Conservation (phyloP, 257 asterid genomes). For the Gentiana dahurica region DNA sequence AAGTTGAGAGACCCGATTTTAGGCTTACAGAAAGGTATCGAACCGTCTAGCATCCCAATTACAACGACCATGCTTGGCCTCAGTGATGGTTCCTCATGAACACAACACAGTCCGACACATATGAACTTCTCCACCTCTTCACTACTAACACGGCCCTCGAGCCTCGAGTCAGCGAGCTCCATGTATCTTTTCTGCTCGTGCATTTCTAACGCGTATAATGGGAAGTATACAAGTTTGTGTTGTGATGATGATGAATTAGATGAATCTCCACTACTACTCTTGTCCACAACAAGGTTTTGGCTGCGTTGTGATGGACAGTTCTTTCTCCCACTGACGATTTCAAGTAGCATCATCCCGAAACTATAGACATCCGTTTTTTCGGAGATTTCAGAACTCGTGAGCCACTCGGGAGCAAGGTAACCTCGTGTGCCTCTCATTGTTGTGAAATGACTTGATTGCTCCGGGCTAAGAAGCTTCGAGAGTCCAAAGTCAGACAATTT, state of each 20-base stretch:
- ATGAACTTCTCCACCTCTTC: constrained; percentile 60
- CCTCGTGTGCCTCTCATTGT: constrained; percentile 87
- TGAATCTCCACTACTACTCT: constrained; percentile 10
- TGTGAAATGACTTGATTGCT: constrained; percentile 72
- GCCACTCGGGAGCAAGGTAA: constrained; percentile 96
- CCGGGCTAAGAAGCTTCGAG: constrained; percentile 82
- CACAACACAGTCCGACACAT: constrained; percentile 56
- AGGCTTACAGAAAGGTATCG: constrained; percentile 27
- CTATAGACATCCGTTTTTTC: constrained; percentile 94
- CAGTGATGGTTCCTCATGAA: constrained; percentile 59
- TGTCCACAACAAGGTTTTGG: constrained; percentile 2
- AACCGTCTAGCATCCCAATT: constrained; percentile 65
- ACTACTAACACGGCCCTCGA: constrained; percentile 29
- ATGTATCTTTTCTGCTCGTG: constrained; percentile 46
- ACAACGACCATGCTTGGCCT: constrained; percentile 61
- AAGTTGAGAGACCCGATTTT: constrained; percentile 45
- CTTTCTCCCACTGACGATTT: constrained; percentile 82
- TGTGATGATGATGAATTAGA: constrained; percentile 10
- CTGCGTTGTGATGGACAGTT: constrained; percentile 18
- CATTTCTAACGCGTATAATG: constrained; percentile 55
- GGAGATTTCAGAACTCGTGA: constrained; percentile 87
- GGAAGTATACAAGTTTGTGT: constrained; percentile 38
- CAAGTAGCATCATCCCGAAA: constrained; percentile 88
- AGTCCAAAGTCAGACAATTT: constrained; percentile 84
- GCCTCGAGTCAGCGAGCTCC: constrained; percentile 56